Conservation (phyloP, 306 rosid genomes). For the Lathyrus aphaca region DNA sequence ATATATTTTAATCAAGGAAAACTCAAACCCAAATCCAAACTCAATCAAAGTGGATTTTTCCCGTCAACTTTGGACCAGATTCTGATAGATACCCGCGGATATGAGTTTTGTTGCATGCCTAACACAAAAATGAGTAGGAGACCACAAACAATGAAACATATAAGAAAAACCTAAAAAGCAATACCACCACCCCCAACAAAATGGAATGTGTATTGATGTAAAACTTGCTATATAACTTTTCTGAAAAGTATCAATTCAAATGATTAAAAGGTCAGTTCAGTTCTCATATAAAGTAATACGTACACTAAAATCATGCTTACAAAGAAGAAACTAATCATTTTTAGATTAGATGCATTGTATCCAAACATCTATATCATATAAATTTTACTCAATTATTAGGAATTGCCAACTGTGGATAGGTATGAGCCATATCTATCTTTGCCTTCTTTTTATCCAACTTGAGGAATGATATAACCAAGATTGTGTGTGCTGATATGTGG, state of each 20-base stretch:
- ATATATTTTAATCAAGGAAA: too few relatives aligned
- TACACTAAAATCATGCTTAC: neutral
- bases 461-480: neutral
- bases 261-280: neutral
- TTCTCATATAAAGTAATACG: neutral
- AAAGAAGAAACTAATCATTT: neutral
- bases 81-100: too few relatives aligned
- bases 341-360: neutral
- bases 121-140: too few relatives aligned
- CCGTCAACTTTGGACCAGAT: too few relatives aligned
- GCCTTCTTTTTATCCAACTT: neutral
- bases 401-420: slow-evolving; percentile 15
- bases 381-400: slow-evolving; percentile 37
- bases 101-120: too few relatives aligned
- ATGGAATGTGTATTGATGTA: neutral
- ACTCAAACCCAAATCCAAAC: too few relatives aligned
- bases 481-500: too few relatives aligned
- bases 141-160: too few relatives aligned
- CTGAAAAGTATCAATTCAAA: neutral
- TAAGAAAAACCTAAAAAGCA: too few relatives aligned
- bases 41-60: too few relatives aligned
- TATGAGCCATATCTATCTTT: neutral
- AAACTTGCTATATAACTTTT: neutral
- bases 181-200: too few relatives aligned
- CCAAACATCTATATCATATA: neutral